A percentile compares a stretch with the other conserved stretches of the same genome.
phyloP scores from a whole-genome alignment of 106 monocot genomes.

The Gastrodia elata region DNA sequence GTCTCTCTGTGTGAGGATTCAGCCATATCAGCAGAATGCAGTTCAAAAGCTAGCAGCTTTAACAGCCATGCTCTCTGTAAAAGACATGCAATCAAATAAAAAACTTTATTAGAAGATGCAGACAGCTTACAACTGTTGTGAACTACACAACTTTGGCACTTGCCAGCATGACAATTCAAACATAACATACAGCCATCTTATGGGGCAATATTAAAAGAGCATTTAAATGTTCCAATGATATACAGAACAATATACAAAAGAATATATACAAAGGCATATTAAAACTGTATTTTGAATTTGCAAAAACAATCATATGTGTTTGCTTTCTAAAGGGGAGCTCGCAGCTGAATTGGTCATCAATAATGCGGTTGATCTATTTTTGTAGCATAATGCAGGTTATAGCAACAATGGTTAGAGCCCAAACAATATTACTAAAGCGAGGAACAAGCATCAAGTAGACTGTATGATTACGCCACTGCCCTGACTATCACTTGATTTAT shows the following conservation, averaged over 20 bases:
- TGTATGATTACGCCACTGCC: too few relatives aligned
- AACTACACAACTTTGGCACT: not conserved
- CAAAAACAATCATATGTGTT: not conserved
- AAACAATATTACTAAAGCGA: too few relatives aligned
- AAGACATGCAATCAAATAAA: not conserved
- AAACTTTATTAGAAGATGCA: not conserved
- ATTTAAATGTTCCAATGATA: not conserved
- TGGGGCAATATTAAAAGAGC: not conserved
- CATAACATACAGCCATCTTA: not conserved
- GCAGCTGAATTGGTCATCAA: too few relatives aligned
- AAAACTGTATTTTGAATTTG: not conserved
- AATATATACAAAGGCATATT: not conserved
- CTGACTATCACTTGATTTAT: too few relatives aligned
- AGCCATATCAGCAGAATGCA: slow-evolving; percentile 76
- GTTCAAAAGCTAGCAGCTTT: slow-evolving; percentile 75
- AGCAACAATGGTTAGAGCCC: too few relatives aligned
- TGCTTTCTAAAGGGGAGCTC: not conserved
- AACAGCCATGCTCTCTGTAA: slow-evolving; percentile 89
- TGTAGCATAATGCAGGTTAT: too few relatives aligned
- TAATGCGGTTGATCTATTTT: too few relatives aligned
- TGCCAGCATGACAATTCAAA: not conserved
- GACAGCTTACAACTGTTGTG: not conserved
- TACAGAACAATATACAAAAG: not conserved
- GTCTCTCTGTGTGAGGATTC: slow-evolving; percentile 57
- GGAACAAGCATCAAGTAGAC: too few relatives aligned